Evolutionary conservation across 345 rosid species (phyloP).

Genomic region (Brassica nigra): DNA sequence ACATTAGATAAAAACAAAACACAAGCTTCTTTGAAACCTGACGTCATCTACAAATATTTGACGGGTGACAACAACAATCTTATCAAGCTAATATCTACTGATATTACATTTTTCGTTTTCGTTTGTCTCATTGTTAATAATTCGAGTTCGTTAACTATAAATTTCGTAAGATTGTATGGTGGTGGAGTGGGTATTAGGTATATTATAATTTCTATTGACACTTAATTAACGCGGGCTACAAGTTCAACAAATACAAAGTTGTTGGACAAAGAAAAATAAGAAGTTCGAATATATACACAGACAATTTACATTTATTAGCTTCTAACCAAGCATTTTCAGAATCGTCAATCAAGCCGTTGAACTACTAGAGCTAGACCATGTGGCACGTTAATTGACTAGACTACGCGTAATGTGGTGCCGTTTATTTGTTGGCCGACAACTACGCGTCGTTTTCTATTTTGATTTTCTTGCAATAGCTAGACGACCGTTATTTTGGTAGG

Average conservation of each 20-base stretch:
- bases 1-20: neutral
- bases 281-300: neutral
- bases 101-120: neutral
- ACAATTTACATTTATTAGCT: neutral
- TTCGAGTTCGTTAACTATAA: slow-evolving; percentile 11
- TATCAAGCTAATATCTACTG: neutral
- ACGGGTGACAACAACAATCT: slow-evolving; percentile 8
- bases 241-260: neutral
- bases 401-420: slow-evolving; percentile 28
- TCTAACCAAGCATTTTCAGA: neutral
- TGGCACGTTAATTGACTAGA: neutral
- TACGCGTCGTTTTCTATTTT: slow-evolving; percentile 30
- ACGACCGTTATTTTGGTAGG: slow-evolving; percentile 26
- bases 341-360: neutral
- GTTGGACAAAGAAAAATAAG: neutral
- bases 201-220: slow-evolving; percentile 7
- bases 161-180: slow-evolving; percentile 4
- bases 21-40: slow-evolving; percentile 24
- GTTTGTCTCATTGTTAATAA: slow-evolving; percentile 8
- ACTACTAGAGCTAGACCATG: neutral
- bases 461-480: slow-evolving; percentile 1
- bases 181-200: slow-evolving; percentile 32
- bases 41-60: slow-evolving; percentile 11
- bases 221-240: neutral
- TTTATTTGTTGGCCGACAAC: slow-evolving; percentile 34